phyloP scores from a whole-genome alignment of 441 rosid species.

The Populus trichocarpa region DNA sequence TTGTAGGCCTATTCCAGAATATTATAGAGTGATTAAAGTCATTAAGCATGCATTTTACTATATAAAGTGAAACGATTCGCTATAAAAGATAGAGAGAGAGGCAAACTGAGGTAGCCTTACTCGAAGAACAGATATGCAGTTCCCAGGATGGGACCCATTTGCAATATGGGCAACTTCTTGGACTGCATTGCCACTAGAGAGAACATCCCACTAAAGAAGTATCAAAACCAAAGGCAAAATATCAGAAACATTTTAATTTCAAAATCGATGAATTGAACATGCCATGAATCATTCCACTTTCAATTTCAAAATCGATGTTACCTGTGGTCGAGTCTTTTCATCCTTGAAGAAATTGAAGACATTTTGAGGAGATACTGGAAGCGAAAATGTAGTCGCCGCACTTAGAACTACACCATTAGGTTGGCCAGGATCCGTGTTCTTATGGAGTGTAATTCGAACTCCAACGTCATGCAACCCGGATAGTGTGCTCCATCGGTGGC shows the following conservation, averaged over 20 bases:
- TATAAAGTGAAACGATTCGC: neutral
- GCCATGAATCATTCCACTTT: neutral
- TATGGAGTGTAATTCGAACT: slow-evolving; percentile 76
- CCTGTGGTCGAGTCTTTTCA: slow-evolving; percentile 92
- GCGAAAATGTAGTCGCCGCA: slow-evolving; percentile 92
- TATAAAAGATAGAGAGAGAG: neutral
- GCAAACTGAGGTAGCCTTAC: slow-evolving; percentile 39
- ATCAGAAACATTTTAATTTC: neutral
- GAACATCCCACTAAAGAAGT: slow-evolving; percentile 83
- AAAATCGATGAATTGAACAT: neutral
- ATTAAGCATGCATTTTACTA: neutral
- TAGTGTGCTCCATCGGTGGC: slow-evolving; percentile 65
- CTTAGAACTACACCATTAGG: slow-evolving; percentile 82
- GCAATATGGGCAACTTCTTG: slow-evolving; percentile 96
- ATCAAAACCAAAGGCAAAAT: neutral
- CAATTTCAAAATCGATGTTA: slow-evolving; percentile 16
- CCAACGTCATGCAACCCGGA: slow-evolving; percentile 60
- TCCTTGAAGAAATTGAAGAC: slow-evolving; percentile 86
- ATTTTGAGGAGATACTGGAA: slow-evolving; percentile 72
- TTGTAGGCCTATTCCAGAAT: slow-evolving; percentile 54
- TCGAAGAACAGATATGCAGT: slow-evolving; percentile 89
- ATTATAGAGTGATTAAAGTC: neutral
- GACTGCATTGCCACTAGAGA: slow-evolving; percentile 79
- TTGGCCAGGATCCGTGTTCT: slow-evolving; percentile 67
- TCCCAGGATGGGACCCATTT: slow-evolving; percentile 87